Evolutionary conservation across 768 basidiomycete species (phyloP).

Genomic region (Tricholoma matsutake): DNA sequence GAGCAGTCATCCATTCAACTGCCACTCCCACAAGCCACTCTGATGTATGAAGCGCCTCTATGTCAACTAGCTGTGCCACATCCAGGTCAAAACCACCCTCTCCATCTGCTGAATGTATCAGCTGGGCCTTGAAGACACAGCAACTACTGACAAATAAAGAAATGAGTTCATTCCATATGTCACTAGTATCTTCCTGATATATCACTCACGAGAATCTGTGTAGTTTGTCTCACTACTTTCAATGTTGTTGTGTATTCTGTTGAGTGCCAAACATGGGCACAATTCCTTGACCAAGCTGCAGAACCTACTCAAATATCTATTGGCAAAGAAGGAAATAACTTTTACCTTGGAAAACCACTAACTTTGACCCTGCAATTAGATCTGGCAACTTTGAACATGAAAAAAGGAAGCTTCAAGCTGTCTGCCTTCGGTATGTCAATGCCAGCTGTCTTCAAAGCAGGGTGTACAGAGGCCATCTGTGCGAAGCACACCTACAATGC

Average conservation of each 20-base stretch:
- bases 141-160: background rate
- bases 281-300: conserved; percentile 3
- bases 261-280: conserved; percentile 1
- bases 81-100: background rate
- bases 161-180: background rate
- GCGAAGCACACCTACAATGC: conserved; percentile 2
- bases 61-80: background rate
- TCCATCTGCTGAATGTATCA: background rate
- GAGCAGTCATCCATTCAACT: background rate
- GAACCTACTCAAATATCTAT: background rate
- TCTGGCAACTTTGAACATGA: conserved; percentile 1
- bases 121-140: background rate
- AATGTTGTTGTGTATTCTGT: background rate
- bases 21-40: background rate
- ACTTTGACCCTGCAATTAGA: conserved; percentile 3
- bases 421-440: conserved; percentile 1
- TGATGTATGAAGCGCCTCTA: background rate
- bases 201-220: background rate
- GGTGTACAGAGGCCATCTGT: background rate
- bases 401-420: conserved; percentile 4
- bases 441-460: background rate
- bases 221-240: background rate
- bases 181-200: background rate
- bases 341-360: conserved; percentile 8
- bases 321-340: conserved; percentile 1